These are phyloP conservation scores for Lyophyllum semitale DNA, from an alignment of 768 basidiomycete genomes.

Conservation along the genomic window DNA sequence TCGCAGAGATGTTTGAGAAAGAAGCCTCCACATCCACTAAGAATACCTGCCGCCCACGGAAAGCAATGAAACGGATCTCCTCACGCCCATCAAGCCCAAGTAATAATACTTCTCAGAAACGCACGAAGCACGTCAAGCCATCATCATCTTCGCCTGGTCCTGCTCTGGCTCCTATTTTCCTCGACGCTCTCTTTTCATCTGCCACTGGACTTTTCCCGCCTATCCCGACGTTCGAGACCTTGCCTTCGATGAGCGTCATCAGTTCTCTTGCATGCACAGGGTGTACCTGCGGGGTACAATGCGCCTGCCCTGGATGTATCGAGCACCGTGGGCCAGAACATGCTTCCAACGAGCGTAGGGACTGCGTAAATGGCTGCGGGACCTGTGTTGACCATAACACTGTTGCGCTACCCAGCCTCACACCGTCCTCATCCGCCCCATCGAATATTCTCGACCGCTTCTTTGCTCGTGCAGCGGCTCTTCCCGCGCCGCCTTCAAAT, in stretches of 20 bases:
- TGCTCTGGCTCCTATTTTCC: slow-evolving; percentile 52
- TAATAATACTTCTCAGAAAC: slow-evolving; percentile 29
- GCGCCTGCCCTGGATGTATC: slow-evolving; percentile 73
- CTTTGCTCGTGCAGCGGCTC: slow-evolving; percentile 65
- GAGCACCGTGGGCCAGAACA: slow-evolving; percentile 63
- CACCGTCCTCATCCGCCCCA: slow-evolving; percentile 7
- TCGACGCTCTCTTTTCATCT: slow-evolving; percentile 25
- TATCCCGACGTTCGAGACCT: slow-evolving; percentile 51
- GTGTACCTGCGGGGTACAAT: slow-evolving; percentile 70
- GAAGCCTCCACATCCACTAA: slow-evolving; percentile 16
- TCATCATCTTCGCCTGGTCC: slow-evolving; percentile 28
- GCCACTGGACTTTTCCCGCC: slow-evolving; percentile 16
- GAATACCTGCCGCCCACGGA: not conserved
- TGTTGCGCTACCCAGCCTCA: slow-evolving; percentile 43
- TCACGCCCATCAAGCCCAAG: slow-evolving; percentile 32
- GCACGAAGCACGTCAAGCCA: slow-evolving; percentile 26
- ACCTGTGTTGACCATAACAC: slow-evolving; percentile 59
- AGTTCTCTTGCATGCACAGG: slow-evolving; percentile 65
- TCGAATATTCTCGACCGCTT: slow-evolving; percentile 58
- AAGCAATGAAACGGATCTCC: slow-evolving; percentile 21
- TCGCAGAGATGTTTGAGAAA: slow-evolving; percentile 35
- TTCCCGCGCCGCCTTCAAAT: slow-evolving; percentile 58
- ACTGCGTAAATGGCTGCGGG: slow-evolving; percentile 57
- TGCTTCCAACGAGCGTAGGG: slow-evolving; percentile 44
- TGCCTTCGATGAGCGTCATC: slow-evolving; percentile 63